Base-by-base conservation (phyloP, 495 filamentous ascomycete species). In the Articulospora tetracladia region DNA sequence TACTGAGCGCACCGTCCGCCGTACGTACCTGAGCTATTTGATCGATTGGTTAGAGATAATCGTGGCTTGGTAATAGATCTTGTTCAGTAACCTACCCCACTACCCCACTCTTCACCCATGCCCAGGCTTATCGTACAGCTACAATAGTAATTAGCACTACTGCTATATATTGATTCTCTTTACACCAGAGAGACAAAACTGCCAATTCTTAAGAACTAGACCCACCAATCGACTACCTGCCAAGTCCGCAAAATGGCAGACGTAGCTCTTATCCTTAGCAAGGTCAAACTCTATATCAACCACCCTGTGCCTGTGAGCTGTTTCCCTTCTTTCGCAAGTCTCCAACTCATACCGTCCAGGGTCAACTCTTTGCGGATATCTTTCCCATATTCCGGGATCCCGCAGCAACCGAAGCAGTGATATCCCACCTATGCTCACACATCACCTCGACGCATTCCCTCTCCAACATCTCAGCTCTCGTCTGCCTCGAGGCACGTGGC, bases 311-410 rank as follows among this genome's bases (percentile, higher is more conserved):
- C 58, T n/a, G 55, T 58, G 48, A 51, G 55, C 26, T 19, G 17
- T 13, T 22, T 10, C 19, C 2, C 34, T 2, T 7, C 19, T 11
- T 24, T 19, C 34, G 2, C 34, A 41, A 44, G 20, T 41, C 30
- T 56, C n/a, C 15, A 32, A 15, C 53, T 25, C n/a, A 39, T 11
- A 39, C 34, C 23, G 3, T n/a, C 20, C 34, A 63, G 60, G 47
- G 47, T 25, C 62, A 64, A 27, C 57, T 57, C 12, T 64, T 64
- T 27, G 57, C 57, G 11, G 62, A 64, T 27, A 60, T 64, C 28
- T 64, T 64, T 27, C 62, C 62, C 1, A 52, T 64, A 13, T 64
- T 64, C 44, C 34, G 62, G 7, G 57, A 55, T 36, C 62, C 62
- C 23, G 32, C 28, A 6, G 57, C 57, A 13, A 60, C 57, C 28